Conservation (phyloP, 768 basidiomycete species). For the Lactifluus piperatus region DNA sequence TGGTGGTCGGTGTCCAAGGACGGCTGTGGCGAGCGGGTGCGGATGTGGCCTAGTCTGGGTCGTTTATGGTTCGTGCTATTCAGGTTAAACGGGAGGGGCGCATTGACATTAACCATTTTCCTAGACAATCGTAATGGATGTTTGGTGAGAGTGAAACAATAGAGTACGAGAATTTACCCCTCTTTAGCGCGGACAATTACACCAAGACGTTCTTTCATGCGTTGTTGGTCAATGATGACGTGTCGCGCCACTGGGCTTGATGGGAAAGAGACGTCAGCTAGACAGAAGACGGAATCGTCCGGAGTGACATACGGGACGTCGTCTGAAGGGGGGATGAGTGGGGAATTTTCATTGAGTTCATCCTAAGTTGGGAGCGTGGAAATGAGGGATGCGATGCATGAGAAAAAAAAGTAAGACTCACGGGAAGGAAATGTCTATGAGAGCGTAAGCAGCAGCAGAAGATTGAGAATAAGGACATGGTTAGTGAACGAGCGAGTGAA, state of each 20-base stretch:
- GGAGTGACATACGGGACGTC: conserved; percentile 24
- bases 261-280: background rate
- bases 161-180: conserved; percentile 33
- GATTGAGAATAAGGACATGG: conserved; percentile 23
- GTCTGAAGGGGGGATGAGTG: conserved; percentile 26
- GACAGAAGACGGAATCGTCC: too few species aligned
- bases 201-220: conserved; percentile 41
- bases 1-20: conserved; percentile 27
- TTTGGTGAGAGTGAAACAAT: background rate
- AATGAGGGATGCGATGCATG: too few species aligned
- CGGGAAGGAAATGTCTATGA: background rate
- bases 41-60: conserved; percentile 6
- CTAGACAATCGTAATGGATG: conserved; percentile 25
- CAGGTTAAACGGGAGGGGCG: conserved; percentile 53
- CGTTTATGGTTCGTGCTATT: conserved; percentile 31
- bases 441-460: conserved; percentile 24
- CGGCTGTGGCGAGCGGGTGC: conserved; percentile 22
- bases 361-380: conserved; percentile 6
- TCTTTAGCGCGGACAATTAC: conserved; percentile 54
- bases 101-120: conserved; percentile 64
- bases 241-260: conserved; percentile 9
- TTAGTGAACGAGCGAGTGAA: too few species aligned
- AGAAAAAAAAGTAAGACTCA: background rate
- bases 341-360: conserved; percentile 27
- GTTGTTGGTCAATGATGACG: conserved; percentile 37